phyloP scores from a whole-genome alignment of 2,329 filamentous ascomycete species.

The Ciborinia camelliae region DNA sequence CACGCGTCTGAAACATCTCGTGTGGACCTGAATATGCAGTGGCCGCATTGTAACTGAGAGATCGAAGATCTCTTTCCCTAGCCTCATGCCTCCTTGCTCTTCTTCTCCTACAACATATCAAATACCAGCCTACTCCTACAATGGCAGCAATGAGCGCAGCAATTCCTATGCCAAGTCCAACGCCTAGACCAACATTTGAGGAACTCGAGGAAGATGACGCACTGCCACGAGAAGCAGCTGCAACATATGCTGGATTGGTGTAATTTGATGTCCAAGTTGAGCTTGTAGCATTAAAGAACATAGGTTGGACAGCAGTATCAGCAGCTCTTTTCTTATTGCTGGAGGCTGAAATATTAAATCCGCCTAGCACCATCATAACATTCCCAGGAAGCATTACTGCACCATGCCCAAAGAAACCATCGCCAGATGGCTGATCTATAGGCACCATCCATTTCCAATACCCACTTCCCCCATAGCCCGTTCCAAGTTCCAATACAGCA shows the following conservation, averaged over 20 bases:
- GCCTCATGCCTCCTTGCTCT: slow-evolving; percentile 38
- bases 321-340: slow-evolving; percentile 40
- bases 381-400: slow-evolving; percentile 62
- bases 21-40: slow-evolving; percentile 25
- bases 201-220: slow-evolving; percentile 33
- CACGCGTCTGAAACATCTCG: slow-evolving; percentile 26
- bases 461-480: slow-evolving; percentile 67
- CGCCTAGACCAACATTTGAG: slow-evolving; percentile 55
- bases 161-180: slow-evolving; percentile 63
- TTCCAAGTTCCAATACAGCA: slow-evolving; percentile 69
- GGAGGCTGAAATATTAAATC: slow-evolving; percentile 48
- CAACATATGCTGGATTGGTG: slow-evolving; percentile 42
- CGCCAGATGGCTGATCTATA: slow-evolving; percentile 41
- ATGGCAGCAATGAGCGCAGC: slow-evolving; percentile 48
- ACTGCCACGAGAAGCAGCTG: slow-evolving; percentile 25
- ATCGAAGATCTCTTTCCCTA: slow-evolving; percentile 53
- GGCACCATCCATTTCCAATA: slow-evolving; percentile 72
- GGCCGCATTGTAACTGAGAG: slow-evolving; percentile 43
- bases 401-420: slow-evolving; percentile 60
- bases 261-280: slow-evolving; percentile 57
- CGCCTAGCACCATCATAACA: slow-evolving; percentile 65
- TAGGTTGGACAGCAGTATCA: slow-evolving; percentile 37
- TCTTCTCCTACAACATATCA: slow-evolving; percentile 40
- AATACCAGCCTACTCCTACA: slow-evolving; percentile 49
- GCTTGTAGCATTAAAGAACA: slow-evolving; percentile 61